phyloP scores from a whole-genome alignment of 345 rosid species.

The Citrus unshiu region DNA sequence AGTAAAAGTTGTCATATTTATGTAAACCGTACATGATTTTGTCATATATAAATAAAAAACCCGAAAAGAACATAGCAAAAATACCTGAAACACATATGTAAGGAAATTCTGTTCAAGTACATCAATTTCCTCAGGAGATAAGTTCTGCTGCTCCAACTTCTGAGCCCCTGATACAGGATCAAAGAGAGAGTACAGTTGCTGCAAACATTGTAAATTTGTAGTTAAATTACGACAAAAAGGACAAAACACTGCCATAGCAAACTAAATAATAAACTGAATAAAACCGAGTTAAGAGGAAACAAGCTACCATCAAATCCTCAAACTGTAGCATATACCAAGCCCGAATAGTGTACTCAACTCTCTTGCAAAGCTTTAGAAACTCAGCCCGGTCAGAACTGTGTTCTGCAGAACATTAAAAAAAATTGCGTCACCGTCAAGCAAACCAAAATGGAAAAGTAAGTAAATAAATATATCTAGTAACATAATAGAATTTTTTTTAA shows the following conservation, averaged over 20 bases:
- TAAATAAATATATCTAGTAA: neutral
- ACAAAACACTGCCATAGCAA: slow-evolving; percentile 3
- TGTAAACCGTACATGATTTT: too few relatives aligned
- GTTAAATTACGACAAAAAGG: slow-evolving; percentile 13
- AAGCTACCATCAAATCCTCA: slow-evolving; percentile 85
- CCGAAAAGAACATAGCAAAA: neutral
- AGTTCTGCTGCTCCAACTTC: slow-evolving; percentile 76
- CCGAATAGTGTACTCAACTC: slow-evolving; percentile 90
- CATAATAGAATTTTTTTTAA: too few relatives aligned
- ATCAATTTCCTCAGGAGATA: slow-evolving; percentile 63
- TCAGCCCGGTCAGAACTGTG: slow-evolving; percentile 65
- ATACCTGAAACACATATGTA: slow-evolving; percentile 80
- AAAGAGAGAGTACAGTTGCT: slow-evolving; percentile 93
- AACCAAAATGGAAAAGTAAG: neutral
- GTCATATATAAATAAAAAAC: too few relatives aligned
- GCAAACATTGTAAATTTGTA: slow-evolving; percentile 21
- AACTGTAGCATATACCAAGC: slow-evolving; percentile 97
- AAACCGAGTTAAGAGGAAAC: neutral
- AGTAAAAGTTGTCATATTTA: too few relatives aligned
- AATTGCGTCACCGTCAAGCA: neutral
- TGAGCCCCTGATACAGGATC: slow-evolving; percentile 77
- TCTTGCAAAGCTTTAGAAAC: slow-evolving; percentile 86
- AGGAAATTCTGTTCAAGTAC: slow-evolving; percentile 87
- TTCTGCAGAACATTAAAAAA: slow-evolving; percentile 38
- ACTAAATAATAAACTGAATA: neutral